Percentiles rank a stretch among this genome's conserved stretches.
phyloP scores from a whole-genome alignment of 2,329 filamentous ascomycete genomes.

The Aspergillus sp. region DNA sequence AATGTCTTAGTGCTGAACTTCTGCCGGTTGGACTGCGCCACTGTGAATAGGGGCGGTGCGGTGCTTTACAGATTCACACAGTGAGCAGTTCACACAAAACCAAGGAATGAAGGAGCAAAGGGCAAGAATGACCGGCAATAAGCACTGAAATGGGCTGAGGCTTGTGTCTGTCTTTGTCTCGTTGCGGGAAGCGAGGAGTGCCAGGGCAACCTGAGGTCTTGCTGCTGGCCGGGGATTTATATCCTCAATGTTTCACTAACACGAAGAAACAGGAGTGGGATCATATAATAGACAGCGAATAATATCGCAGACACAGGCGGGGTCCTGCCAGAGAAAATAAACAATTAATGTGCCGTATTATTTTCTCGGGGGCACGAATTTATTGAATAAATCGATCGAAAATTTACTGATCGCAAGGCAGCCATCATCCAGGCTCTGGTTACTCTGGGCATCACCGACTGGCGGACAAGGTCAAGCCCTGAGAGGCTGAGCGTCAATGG shows the following conservation, averaged over 20 bases:
- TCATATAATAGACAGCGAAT: conserved; percentile 1
- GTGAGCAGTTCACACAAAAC: no score
- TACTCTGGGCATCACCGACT: conserved; percentile 17
- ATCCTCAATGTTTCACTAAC: conserved; percentile 14
- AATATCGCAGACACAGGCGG: conserved; percentile 3
- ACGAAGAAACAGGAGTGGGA: conserved; percentile 7
- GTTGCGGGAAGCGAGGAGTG: no score
- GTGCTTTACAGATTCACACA: no score
- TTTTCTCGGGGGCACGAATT: not conserved
- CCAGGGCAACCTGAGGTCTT: not conserved
- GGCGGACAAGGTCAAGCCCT: not conserved
- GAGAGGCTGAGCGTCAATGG: no score
- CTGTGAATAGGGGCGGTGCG: not conserved
- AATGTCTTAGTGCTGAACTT: not conserved
- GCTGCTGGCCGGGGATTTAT: conserved; percentile 10
- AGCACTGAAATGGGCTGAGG: no score
- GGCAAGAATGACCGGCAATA: no score
- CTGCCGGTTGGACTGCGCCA: not conserved
- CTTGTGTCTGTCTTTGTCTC: not conserved
- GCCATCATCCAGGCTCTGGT: not conserved
- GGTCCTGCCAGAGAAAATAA: not conserved
- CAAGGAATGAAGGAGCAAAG: no score
- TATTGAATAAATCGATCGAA: not conserved
- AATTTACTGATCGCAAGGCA: conserved; percentile 5
- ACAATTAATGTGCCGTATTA: conserved; percentile 4